Percentiles rank a stretch among this genome's conserved stretches.
phyloP scores from a whole-genome alignment of 208 protist species.

The Leishmania arabica region DNA sequence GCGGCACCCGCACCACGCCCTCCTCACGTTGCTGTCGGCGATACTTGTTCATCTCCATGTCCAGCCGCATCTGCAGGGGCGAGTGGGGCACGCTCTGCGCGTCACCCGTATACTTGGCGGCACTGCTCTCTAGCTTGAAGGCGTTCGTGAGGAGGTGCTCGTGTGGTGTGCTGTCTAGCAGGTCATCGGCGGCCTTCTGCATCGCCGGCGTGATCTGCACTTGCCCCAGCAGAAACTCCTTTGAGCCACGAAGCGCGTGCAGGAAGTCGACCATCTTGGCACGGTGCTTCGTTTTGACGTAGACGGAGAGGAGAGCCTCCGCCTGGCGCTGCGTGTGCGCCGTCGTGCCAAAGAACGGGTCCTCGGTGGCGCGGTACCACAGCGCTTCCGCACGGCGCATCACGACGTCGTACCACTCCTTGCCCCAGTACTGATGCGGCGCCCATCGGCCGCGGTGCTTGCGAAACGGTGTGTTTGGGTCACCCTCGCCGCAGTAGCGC shows the following conservation, averaged over 20 bases:
- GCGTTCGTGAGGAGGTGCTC: conserved; percentile 88
- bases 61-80: conserved; percentile 84
- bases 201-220: conserved; percentile 65
- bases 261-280: conserved; percentile 88
- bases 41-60: conserved; percentile 83
- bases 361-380: conserved; percentile 87
- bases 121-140: conserved; percentile 54
- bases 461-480: conserved; percentile 78
- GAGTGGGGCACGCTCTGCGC: conserved; percentile 74
- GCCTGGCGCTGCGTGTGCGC: conserved; percentile 86
- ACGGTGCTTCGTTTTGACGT: conserved; percentile 76
- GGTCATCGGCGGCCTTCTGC: conserved; percentile 53
- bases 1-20: conserved; percentile 87
- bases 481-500: conserved; percentile 87
- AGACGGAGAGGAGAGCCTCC: conserved; percentile 75
- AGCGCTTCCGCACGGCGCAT: conserved; percentile 86
- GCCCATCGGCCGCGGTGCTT: conserved; percentile 86
- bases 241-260: conserved; percentile 66
- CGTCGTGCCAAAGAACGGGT: conserved; percentile 81
- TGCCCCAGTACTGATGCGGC: conserved; percentile 83
- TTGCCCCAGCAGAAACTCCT: conserved; percentile 67
- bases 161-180: conserved; percentile 85
- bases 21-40: conserved; percentile 85
- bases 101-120: conserved; percentile 69
- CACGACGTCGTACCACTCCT: conserved; percentile 89